Evolutionary conservation across 371 early-diverging fungal genomes (phyloP), one percentile per base, ranked within the genome.

Genomic region (Rhizomucor miehei): DNA sequence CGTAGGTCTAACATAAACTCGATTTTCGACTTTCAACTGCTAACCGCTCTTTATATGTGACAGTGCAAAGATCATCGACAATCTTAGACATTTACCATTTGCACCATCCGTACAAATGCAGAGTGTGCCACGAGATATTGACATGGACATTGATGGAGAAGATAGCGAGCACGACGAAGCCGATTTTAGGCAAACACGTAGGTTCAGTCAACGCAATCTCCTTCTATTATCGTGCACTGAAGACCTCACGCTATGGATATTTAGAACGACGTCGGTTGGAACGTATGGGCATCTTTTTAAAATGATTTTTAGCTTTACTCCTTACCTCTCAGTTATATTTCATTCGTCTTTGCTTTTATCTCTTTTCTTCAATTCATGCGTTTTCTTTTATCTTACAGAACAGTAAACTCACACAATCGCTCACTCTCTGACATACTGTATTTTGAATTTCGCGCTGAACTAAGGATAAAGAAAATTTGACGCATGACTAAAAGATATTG

Each of bases 21-120:
- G n/a, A n/a, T 29, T 29, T 29, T 29, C 29, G 3, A 5, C 29
- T 29, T 29, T 29, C 8, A 9, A 35, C 11, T 17, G 34, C 6
- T 20, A 44, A 37, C 29, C 12, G 25, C 40, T 57, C 36, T 35
- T 13, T 54, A 1, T 12, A 51, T 44, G 9, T 16, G 46, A 14
- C 54, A 87, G 88, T 21, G 63, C 81, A 8, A 86, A 84, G 46
- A 89, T 99, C 37, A 70, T 90, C 48, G 99, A 99, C 49, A 94
- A 97, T 63, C 70, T 99, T 55, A 82, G 94, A 37, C 68, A 84
- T 50, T 77, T 98, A 51, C 84, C 87, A 21, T 88, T 86, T 59
- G 96, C 97, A 1, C 99, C 99, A 0, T 93, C 95, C 44, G 99
- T 97, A 29, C 97, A 96, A 68, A 88, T 95, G 79, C 92, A 92